phyloP scores from a whole-genome alignment of 768 basidiomycete genomes.

The Lactarius hatsudake region DNA sequence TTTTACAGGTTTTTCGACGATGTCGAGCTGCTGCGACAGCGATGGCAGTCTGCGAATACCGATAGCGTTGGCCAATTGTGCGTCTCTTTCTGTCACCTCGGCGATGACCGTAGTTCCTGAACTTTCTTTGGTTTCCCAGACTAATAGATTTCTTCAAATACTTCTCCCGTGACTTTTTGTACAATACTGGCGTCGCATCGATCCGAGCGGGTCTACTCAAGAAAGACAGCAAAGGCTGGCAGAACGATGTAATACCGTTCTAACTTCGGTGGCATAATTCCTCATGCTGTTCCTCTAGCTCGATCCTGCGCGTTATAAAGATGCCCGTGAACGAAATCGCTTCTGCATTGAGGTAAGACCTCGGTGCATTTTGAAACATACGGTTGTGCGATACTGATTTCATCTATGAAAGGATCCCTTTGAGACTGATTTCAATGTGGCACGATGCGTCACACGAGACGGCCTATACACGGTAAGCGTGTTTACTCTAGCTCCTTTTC shows the following conservation, averaged over 20 bases:
- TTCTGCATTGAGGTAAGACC: conserved; percentile 86
- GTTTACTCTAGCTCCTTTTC: not conserved
- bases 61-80: conserved; percentile 93
- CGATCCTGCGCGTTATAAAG: conserved; percentile 48
- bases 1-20: conserved; percentile 90
- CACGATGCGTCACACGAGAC: conserved; percentile 93
- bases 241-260: conserved; percentile 53
- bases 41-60: conserved; percentile 92
- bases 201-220: conserved; percentile 85
- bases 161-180: conserved; percentile 90
- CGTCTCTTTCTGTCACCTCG: conserved; percentile 32
- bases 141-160: conserved; percentile 98
- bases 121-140: conserved; percentile 42
- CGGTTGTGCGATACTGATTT: not conserved
- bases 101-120: conserved; percentile 12
- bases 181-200: conserved; percentile 87
- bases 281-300: conserved; percentile 20
- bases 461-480: conserved; percentile 83
- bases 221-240: conserved; percentile 94
- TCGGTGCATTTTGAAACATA: not conserved
- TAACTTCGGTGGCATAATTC: not conserved
- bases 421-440: conserved; percentile 94
- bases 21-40: conserved; percentile 83
- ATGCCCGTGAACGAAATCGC: conserved; percentile 85
- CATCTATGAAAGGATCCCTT: conserved; percentile 76